Percentiles rank a stretch among this genome's conserved stretches.
These are phyloP conservation scores for Wickerhamomyces tratensis DNA, from an alignment of 805 yeast genomes.

Conservation along the genomic window DNA sequence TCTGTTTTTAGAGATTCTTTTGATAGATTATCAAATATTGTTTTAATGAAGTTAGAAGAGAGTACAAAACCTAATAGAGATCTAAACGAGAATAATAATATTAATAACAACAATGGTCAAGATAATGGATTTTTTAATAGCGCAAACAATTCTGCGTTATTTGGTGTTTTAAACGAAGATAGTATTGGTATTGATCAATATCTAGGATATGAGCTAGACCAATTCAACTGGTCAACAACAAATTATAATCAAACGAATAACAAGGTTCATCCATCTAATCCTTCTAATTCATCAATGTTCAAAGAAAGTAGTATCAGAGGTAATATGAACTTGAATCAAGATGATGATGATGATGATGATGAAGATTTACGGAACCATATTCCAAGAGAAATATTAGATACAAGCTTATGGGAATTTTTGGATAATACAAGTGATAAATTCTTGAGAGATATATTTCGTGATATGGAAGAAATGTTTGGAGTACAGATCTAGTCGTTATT, in stretches of 20 bases:
- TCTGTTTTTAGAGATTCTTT: constrained; percentile 19
- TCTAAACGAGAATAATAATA: no score
- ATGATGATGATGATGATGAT: no score
- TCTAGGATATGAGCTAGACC: constrained; percentile 3
- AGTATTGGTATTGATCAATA: constrained; percentile 13
- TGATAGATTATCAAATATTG: constrained; percentile 16
- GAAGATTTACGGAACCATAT: no score
- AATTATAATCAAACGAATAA: background rate
- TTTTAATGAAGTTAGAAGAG: constrained; percentile 8
- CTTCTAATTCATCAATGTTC: background rate
- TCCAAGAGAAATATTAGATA: background rate
- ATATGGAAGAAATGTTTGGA: constrained; percentile 17
- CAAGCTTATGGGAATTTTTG: constrained; percentile 21
- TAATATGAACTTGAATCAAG: no score
- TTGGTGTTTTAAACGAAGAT: constrained; percentile 3
- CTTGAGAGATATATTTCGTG: constrained; percentile 19
- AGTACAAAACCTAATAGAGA: background rate
- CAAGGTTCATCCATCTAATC: background rate
- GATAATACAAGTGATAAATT: constrained; percentile 21
- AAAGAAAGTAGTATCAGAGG: background rate
- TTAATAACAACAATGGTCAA: background rate
- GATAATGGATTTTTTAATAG: no score
- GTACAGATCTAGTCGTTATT: no score
- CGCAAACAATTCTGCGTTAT: background rate
- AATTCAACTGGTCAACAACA: constrained; percentile 1